Evolutionary conservation across 1,284 basidiomycete species (phyloP).

Genomic region (Malassezia pachydermatis): DNA sequence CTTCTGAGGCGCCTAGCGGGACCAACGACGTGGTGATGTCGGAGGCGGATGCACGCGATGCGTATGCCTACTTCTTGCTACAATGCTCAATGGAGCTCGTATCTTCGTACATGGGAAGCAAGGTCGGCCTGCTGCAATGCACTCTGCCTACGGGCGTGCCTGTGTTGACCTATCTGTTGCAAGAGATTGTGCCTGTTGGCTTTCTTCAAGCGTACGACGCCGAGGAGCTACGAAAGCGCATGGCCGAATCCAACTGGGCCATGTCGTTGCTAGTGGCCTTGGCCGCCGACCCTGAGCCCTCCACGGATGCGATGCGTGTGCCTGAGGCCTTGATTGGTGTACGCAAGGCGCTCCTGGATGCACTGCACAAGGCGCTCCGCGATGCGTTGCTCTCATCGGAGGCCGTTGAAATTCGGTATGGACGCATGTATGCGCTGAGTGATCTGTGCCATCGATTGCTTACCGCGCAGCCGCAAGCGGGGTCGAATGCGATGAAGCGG

Average conservation of each 20-base stretch:
- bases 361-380: slow-evolving; percentile 73
- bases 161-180: slow-evolving; percentile 36
- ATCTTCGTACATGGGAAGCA: slow-evolving; percentile 86
- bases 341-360: slow-evolving; percentile 80
- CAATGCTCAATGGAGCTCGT: slow-evolving; percentile 81
- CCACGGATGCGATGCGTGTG: slow-evolving; percentile 54
- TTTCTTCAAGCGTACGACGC: slow-evolving; percentile 35
- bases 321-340: slow-evolving; percentile 65
- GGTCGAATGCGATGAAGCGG: slow-evolving; percentile 12
- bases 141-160: slow-evolving; percentile 52
- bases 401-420: slow-evolving; percentile 68
- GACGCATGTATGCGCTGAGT: slow-evolving; percentile 72
- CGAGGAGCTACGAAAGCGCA: slow-evolving; percentile 42
- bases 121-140: slow-evolving; percentile 72
- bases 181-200: slow-evolving; percentile 44
- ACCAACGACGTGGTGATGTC: slow-evolving; percentile 16
- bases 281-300: slow-evolving; percentile 67
- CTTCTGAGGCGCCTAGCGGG: slow-evolving; percentile 9
- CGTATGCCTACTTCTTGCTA: slow-evolving; percentile 78
- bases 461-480: slow-evolving; percentile 60
- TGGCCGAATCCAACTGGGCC: slow-evolving; percentile 58
- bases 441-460: slow-evolving; percentile 82
- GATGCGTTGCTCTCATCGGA: slow-evolving; percentile 60
- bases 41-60: slow-evolving; percentile 46
- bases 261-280: slow-evolving; percentile 83